These are phyloP conservation scores for Musa troglodytarum DNA, from an alignment of 176 grass and related monocot genomes.

Conservation along the genomic window DNA sequence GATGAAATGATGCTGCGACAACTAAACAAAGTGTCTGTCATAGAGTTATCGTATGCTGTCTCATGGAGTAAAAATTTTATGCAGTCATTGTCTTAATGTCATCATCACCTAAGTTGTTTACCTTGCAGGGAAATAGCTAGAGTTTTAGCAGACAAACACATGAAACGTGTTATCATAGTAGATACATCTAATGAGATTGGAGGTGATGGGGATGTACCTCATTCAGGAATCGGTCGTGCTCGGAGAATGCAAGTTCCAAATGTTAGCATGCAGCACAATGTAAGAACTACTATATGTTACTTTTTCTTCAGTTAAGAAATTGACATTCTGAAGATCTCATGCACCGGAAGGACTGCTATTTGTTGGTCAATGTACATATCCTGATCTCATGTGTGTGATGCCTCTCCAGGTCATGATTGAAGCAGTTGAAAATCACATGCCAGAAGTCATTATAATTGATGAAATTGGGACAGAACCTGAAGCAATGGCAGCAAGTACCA, in stretches of 20 bases:
- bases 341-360: background rate
- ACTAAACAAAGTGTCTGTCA: background rate
- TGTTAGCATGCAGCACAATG: slow-evolving; percentile 93
- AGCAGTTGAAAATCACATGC: slow-evolving; percentile 99
- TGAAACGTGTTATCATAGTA: slow-evolving; percentile 91
- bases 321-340: background rate
- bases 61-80: background rate
- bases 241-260: slow-evolving; percentile 99
- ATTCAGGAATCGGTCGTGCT: slow-evolving; percentile 77
- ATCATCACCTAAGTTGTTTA: background rate
- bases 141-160: slow-evolving; percentile 73
- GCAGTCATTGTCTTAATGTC: background rate
- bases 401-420: slow-evolving; percentile 81
- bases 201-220: slow-evolving; percentile 93
- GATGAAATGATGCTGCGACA: background rate
- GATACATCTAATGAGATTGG: slow-evolving; percentile 99
- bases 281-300: slow-evolving; percentile 28
- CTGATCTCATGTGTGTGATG: background rate
- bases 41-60: background rate
- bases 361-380: background rate
- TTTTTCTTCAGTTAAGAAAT: slow-evolving; percentile 19
- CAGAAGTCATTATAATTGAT: slow-evolving; percentile 97
- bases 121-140: slow-evolving; percentile 89
- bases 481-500: slow-evolving; percentile 91
- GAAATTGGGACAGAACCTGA: slow-evolving; percentile 97